A percentile compares a stretch with the other conserved stretches of the same genome.
Conservation (phyloP, 148 eudicot species). For the Rhododendron henanense region DNA sequence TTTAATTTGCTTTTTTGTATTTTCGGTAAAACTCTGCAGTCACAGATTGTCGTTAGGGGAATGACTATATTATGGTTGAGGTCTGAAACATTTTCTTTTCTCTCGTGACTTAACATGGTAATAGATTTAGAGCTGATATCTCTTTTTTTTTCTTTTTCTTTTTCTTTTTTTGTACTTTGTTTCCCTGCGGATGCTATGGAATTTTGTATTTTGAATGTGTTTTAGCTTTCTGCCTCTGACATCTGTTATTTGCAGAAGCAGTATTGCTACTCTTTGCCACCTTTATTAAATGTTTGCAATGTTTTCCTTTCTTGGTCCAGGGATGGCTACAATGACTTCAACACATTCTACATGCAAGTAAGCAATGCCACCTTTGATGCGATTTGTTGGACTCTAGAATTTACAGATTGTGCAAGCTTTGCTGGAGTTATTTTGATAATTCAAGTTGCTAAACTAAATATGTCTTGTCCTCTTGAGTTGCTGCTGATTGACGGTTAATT, state of each 20-base stretch:
- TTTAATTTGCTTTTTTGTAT: background rate
- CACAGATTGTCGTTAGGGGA: background rate
- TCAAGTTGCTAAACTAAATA: background rate
- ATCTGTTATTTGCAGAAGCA: background rate
- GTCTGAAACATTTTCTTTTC: background rate
- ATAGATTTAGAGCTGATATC: background rate
- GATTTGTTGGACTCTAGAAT: background rate
- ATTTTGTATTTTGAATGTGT: background rate
- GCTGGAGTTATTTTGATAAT: background rate
- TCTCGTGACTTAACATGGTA: background rate
- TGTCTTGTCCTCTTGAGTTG: background rate
- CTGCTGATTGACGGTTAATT: background rate
- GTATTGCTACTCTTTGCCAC: background rate
- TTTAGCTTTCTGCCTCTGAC: background rate
- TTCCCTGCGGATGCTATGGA: background rate
- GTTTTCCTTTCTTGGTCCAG: constrained; percentile 38
- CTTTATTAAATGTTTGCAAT: constrained; percentile 13
- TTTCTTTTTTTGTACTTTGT: background rate
- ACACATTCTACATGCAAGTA: constrained; percentile 99
- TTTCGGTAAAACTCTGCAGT: background rate
- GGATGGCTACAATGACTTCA: constrained; percentile 99
- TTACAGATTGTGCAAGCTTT: background rate
- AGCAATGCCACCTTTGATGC: constrained; percentile 26
- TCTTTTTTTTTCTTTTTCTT: background rate
- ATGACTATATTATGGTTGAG: background rate